These are phyloP conservation scores for Orbilia ellipsospora DNA, from an alignment of 2,329 filamentous ascomycete species.

Conservation along the genomic window DNA sequence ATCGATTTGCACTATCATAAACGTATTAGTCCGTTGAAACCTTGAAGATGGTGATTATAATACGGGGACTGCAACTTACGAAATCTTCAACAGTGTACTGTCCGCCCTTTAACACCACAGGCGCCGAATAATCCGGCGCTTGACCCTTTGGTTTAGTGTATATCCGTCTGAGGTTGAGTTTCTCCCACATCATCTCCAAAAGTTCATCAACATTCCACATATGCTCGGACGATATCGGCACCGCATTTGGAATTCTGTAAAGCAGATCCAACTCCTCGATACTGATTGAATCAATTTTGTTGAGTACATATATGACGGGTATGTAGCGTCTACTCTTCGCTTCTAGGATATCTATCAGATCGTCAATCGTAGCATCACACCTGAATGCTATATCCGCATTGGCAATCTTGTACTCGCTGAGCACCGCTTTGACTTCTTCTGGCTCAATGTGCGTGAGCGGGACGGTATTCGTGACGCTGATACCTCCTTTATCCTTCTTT, in stretches of 20 bases:
- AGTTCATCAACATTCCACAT: constrained; percentile 99
- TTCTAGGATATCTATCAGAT: constrained; percentile 94
- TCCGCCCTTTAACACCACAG: constrained; percentile 85
- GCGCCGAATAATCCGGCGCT: constrained; percentile 88
- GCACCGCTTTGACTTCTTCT: constrained; percentile 95
- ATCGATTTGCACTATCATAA: constrained; percentile 86
- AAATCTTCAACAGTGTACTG: constrained; percentile 96
- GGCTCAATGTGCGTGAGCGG: constrained; percentile 91
- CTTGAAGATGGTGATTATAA: not conserved
- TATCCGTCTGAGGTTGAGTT: constrained; percentile 86
- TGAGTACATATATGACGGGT: constrained; percentile 97
- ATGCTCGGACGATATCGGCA: constrained; percentile 95
- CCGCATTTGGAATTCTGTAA: constrained; percentile 94
- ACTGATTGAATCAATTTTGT: constrained; percentile 98
- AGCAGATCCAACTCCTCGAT: constrained; percentile 97
- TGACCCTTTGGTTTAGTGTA: constrained; percentile 99
- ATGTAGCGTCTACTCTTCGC: constrained; percentile 96
- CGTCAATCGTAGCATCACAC: constrained; percentile 96
- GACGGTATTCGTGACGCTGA: constrained; percentile 94
- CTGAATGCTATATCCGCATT: constrained; percentile 97
- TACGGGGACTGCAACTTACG: constrained; percentile 69
- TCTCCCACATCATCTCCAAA: constrained; percentile 98
- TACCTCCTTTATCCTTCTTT: constrained; percentile 98
- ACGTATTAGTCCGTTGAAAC: constrained; percentile 62
- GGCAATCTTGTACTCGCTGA: constrained; percentile 95